Base-by-base conservation (phyloP, 768 basidiomycete genomes). In the Naganishia onofrii region DNA sequence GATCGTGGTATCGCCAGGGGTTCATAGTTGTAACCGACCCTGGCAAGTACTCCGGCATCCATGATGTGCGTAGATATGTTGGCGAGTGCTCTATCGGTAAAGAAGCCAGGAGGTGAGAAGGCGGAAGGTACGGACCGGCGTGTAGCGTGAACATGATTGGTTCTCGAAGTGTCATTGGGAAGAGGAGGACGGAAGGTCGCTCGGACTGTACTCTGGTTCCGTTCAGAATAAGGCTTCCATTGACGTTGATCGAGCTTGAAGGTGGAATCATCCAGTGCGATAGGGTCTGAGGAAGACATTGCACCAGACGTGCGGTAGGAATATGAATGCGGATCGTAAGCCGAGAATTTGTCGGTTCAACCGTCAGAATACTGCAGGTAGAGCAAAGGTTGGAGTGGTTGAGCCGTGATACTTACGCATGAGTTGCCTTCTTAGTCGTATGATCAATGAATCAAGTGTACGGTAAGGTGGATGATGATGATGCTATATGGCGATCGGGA, bases 71-170 rank as follows among this genome's bases (percentile, higher is more conserved):
- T 7, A n/a, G 23, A 17, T 44, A 7, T 63, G 38, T 44, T 26
- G 15, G 9, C 2, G 13, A 19, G 42, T 5, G 36, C 26, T 21
- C n/a, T 44, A 19, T 36, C 60, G 38, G 36, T 29, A 42, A 63
- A 63, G 38, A 63, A 63, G 1, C 60, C 60, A 63, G 60, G 60
- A 63, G 60, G 60, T 42, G 60, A 63, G 38, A 26, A 63, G 4
- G 34, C 31, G 21, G 42, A 26, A 23, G 38, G 60, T 13, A 28
- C 23, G 57, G 3, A 4, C 12, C 36, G 4, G n/a, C 13, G 57
- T 36, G 23, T n/a, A 26, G 13, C 60, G 26, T 26, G 38, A 28
- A 17, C 17, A 2, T 55, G 29, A 7, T 55, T n/a, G n/a, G 12
- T 26, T 21, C 54, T 34, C 6, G 12, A 21, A n/a, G 9, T 3